Evolutionary conservation across 805 yeast genomes (phyloP).

Genomic region (Komagataella pastoris): DNA sequence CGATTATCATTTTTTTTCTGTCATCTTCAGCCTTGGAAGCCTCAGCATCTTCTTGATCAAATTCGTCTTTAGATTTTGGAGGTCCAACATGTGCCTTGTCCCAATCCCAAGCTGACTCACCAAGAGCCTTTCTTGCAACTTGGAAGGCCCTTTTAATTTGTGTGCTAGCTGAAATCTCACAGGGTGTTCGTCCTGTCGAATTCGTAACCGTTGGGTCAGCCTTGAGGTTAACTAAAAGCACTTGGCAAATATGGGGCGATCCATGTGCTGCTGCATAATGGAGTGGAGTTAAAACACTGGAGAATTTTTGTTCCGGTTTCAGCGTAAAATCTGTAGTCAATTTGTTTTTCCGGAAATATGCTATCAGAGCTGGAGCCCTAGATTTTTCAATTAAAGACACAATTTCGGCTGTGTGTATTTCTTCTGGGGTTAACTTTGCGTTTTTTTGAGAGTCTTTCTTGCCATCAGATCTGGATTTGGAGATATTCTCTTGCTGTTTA

Average conservation of each 20-base stretch:
- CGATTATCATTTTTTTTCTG: conserved; percentile 26
- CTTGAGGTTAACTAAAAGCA: conserved; percentile 47
- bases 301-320: conserved; percentile 39
- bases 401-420: conserved; percentile 43
- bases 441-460: conserved; percentile 3
- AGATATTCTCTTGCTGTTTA: conserved; percentile 17
- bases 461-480: conserved; percentile 8
- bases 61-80: conserved; percentile 42
- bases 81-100: conserved; percentile 46
- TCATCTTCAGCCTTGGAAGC: conserved; percentile 21
- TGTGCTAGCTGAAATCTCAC: conserved; percentile 41
- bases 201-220: conserved; percentile 57
- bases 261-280: conserved; percentile 69
- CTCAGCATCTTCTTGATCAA: conserved; percentile 27
- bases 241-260: conserved; percentile 49
- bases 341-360: conserved; percentile 45
- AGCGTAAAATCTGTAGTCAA: conserved; percentile 39
- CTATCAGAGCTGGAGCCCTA: conserved; percentile 59
- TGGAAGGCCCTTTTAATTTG: conserved; percentile 47
- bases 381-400: conserved; percentile 52
- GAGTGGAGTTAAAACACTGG: conserved; percentile 55
- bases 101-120: conserved; percentile 68
- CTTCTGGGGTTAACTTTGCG: conserved; percentile 17
- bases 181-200: conserved; percentile 47
- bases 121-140: conserved; percentile 49